Evolutionary conservation across 2,329 filamentous ascomycete genomes (phyloP).

Genomic region (Chaetomium olivaceum): DNA sequence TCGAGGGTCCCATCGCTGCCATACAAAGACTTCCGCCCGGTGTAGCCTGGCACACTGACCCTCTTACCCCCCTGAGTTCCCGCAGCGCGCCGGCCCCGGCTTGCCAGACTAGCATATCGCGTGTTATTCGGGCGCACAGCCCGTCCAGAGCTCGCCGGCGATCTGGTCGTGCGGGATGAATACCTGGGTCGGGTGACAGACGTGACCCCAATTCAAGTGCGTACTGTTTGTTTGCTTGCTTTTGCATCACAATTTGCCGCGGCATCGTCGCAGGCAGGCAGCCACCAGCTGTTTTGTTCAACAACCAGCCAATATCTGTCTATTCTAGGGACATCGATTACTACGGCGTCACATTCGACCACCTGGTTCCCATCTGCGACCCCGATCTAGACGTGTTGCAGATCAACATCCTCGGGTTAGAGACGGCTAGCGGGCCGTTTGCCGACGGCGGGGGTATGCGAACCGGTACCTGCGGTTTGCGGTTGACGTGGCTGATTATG

Average conservation of each 20-base stretch:
- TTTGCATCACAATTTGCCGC: neutral
- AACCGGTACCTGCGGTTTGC: neutral
- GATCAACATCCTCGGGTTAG: neutral
- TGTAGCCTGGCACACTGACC: neutral
- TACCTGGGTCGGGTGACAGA: neutral
- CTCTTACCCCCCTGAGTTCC: neutral
- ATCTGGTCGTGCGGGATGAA: neutral
- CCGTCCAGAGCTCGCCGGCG: neutral
- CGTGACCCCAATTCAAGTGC: neutral
- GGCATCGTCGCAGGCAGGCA: too few species aligned
- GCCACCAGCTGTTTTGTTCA: too few species aligned
- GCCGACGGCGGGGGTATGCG: neutral
- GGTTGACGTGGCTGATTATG: neutral
- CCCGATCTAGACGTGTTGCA: neutral
- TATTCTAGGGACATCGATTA: neutral
- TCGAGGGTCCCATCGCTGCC: neutral
- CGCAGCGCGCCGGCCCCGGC: neutral
- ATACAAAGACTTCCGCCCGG: neutral
- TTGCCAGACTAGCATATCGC: neutral
- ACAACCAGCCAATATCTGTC: too few species aligned
- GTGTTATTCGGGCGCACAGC: neutral
- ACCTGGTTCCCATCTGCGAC: neutral
- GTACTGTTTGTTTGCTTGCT: too few species aligned
- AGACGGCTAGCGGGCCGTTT: neutral
- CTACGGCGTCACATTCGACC: neutral